Conservation (phyloP, 2,329 filamentous ascomycete genomes). For the Aspergillus flavus region DNA sequence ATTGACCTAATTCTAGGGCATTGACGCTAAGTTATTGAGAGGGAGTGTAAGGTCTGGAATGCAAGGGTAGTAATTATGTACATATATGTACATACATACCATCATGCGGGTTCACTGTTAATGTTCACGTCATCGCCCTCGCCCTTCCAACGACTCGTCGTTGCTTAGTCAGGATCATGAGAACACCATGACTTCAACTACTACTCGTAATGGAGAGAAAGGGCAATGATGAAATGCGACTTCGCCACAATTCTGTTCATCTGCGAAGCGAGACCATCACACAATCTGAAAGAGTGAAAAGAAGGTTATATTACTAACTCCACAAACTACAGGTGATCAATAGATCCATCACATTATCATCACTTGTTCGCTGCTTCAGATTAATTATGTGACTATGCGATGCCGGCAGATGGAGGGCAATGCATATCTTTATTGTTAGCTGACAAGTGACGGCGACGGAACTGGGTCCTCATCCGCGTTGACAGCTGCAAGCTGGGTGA, state of each 20-base stretch:
- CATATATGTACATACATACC: too few species aligned
- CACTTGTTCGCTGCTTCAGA: slow-evolving; percentile 15
- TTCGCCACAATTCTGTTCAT: not conserved
- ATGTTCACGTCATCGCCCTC: not conserved
- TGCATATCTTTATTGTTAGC: not conserved
- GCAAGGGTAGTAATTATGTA: not conserved
- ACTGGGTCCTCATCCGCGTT: slow-evolving; percentile 3
- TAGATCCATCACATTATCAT: slow-evolving; percentile 23
- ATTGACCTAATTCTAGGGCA: not conserved
- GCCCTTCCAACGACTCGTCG: not conserved
- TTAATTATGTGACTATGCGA: slow-evolving; percentile 1
- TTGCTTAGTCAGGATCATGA: not conserved
- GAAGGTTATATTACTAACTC: not conserved
- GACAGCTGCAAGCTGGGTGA: slow-evolving; percentile 20
- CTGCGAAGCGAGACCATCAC: not conserved
- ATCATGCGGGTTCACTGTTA: not conserved
- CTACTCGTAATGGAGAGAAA: too few species aligned
- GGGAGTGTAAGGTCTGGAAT: not conserved
- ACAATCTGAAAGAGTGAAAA: not conserved
- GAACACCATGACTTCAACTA: too few species aligned
- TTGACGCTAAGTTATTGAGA: too few species aligned
- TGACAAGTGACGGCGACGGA: not conserved
- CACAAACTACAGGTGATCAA: slow-evolving; percentile 4
- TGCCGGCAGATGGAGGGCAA: not conserved
- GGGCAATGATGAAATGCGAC: not conserved